phyloP scores from a whole-genome alignment of 331 rosid species.

The Malus hybrid region DNA sequence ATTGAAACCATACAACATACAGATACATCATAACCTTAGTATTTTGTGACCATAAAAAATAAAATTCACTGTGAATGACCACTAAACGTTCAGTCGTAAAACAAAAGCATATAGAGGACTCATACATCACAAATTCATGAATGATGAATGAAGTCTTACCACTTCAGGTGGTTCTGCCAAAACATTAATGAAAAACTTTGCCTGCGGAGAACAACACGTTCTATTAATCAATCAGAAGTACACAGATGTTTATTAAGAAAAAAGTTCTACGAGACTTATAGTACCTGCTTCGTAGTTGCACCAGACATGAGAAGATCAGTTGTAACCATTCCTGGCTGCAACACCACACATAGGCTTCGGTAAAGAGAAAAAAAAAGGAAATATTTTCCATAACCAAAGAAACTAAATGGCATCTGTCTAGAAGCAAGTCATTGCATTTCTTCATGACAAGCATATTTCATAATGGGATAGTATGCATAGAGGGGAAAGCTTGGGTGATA shows the following conservation, averaged over 20 bases:
- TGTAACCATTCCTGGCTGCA: slow-evolving; percentile 99
- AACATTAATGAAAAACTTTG: slow-evolving; percentile 92
- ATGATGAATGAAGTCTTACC: slow-evolving; percentile 39
- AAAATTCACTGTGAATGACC: not conserved
- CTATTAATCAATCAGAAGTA: not conserved
- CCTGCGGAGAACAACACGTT: slow-evolving; percentile 45
- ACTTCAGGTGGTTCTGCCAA: slow-evolving; percentile 98
- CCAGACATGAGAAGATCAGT: slow-evolving; percentile 99
- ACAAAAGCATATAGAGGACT: not conserved
- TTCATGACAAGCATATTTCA: not conserved
- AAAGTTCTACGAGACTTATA: not conserved
- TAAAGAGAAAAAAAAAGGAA: not conserved
- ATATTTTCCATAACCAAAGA: not conserved
- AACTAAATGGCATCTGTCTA: not conserved
- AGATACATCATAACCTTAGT: not conserved
- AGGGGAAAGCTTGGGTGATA: not conserved
- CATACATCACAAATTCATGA: not conserved
- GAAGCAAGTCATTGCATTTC: not conserved
- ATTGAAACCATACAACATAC: not conserved
- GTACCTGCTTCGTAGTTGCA: slow-evolving; percentile 86
- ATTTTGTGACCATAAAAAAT: not conserved
- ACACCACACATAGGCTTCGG: slow-evolving; percentile 11
- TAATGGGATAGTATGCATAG: not conserved
- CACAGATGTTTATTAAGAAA: not conserved
- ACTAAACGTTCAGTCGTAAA: not conserved